A percentile compares a stretch with the other conserved stretches of the same genome.
phyloP scores from a whole-genome alignment of 208 protist species.

The Tetramitus jugosus region DNA sequence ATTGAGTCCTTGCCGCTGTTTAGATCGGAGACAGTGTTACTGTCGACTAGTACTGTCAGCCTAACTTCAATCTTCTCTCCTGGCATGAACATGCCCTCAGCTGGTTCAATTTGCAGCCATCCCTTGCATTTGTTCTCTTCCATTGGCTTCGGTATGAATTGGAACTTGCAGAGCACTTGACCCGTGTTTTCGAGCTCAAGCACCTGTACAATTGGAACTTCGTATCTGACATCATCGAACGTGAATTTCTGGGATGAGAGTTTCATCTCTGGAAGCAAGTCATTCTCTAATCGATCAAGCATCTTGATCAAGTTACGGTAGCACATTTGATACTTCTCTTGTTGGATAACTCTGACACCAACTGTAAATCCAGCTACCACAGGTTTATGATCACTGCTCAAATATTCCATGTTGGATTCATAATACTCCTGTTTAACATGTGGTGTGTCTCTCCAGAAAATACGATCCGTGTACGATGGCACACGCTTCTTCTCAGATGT shows the following conservation, averaged over 20 bases:
- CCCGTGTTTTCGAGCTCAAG: slow-evolving; percentile 1
- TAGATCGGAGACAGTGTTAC: not conserved
- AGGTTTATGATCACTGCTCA: slow-evolving; percentile 19
- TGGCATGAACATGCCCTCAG: not conserved
- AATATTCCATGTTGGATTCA: not conserved
- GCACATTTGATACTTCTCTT: not conserved
- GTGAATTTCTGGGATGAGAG: not conserved
- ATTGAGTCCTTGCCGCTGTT: not conserved
- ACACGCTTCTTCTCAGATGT: slow-evolving; percentile 75
- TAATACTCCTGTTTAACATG: not conserved
- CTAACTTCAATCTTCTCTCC: slow-evolving; percentile 9
- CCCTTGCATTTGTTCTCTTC: not conserved
- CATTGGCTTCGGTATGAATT: slow-evolving; percentile 5
- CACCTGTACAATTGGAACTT: not conserved
- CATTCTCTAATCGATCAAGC: slow-evolving; percentile 23
- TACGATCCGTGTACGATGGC: slow-evolving; percentile 73
- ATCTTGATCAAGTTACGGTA: slow-evolving; percentile 22
- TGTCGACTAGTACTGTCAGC: not conserved
- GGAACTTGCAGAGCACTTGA: slow-evolving; percentile 17
- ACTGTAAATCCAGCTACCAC: not conserved
- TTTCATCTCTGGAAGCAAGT: not conserved
- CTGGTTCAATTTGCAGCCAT: slow-evolving; percentile 14
- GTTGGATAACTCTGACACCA: not conserved
- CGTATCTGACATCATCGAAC: slow-evolving; percentile 11
- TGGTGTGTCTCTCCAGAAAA: slow-evolving; percentile 44